Evolutionary conservation across 345 rosid species (phyloP), one percentile per base, ranked within the genome.

Genomic region (Iberis pinnata): DNA sequence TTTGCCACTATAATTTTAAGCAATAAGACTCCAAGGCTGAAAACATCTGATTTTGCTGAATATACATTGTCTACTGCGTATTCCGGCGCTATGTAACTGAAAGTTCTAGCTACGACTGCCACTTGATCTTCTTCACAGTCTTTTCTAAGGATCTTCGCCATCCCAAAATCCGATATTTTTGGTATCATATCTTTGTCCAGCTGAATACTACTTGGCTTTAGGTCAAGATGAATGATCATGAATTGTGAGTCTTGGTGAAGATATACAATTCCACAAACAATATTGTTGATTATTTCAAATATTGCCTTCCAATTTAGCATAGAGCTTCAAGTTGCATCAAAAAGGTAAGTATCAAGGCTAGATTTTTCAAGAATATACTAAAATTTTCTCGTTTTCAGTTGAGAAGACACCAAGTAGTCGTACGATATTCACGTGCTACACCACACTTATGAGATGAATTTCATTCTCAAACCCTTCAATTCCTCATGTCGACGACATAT

Each of bases 101-200:
- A 84, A 6, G 95, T 88, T 67, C 97, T 90, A 1, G 85, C 97
- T 1, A 85, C n/a, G n/a, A n/a, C n/a, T n/a, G n/a, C n/a, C n/a
- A n/a, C n/a, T n/a, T n/a, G n/a, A n/a, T n/a, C n/a, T n/a, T n/a
- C n/a, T n/a, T n/a, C n/a, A n/a, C n/a, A n/a, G n/a, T n/a, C 80
- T 56, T 76, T 76, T 45, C 56, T 70, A 35, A 85, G 83, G 19
- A 85, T 76, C 57, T 88, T 70, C 22, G 97, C 97, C 94, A 86
- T 82, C 19, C 96, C 97, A 6, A 89, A 89, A 48, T 89, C 92
- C 0, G 85, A 86, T 29, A 86, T 89, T 40, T 89, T 84, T 0
- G 89, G 94, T 27, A 52, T 72, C 88, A 89, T 63, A 4, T 80
- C 69, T 51, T 63, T 64, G 15, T 86, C 96, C 2, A 89, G 80